phyloP scores from a whole-genome alignment of 331 rosid species.

The Prunus yedoensis region DNA sequence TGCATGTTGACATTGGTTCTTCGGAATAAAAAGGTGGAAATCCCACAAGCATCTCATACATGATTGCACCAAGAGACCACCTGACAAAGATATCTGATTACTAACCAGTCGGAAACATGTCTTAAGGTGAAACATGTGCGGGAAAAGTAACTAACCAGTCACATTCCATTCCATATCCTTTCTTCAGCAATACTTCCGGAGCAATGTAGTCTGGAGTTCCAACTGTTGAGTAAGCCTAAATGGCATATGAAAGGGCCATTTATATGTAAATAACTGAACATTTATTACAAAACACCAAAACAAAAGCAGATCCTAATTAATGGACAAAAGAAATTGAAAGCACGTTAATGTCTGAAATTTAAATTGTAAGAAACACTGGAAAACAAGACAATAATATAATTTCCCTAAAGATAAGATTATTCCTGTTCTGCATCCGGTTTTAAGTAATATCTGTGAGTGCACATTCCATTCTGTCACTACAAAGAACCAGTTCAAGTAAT shows the following conservation, averaged over 20 bases:
- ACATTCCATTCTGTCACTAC: not conserved
- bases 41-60: constrained; percentile 95
- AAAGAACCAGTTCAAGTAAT: not conserved
- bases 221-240: constrained; percentile 85
- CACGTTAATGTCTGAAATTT: not conserved
- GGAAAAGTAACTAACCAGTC: constrained; percentile 55
- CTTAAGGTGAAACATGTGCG: not conserved
- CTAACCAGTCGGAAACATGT: constrained; percentile 3
- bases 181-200: constrained; percentile 76
- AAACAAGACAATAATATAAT: not conserved
- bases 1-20: constrained; percentile 81
- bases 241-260: constrained; percentile 18
- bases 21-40: constrained; percentile 88
- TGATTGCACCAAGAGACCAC: constrained; percentile 96
- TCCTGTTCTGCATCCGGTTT: not conserved
- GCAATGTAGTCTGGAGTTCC: constrained; percentile 96
- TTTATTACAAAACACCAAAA: not conserved
- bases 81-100: constrained; percentile 33
- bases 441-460: not conserved
- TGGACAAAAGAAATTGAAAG: not conserved
- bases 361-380: not conserved
- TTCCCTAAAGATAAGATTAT: not conserved
- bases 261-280: constrained; percentile 15
- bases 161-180: constrained; percentile 87
- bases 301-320: not conserved